Evolutionary conservation across 23 red algal species (phyloP).

Genomic region (Gracilaria caudata): DNA sequence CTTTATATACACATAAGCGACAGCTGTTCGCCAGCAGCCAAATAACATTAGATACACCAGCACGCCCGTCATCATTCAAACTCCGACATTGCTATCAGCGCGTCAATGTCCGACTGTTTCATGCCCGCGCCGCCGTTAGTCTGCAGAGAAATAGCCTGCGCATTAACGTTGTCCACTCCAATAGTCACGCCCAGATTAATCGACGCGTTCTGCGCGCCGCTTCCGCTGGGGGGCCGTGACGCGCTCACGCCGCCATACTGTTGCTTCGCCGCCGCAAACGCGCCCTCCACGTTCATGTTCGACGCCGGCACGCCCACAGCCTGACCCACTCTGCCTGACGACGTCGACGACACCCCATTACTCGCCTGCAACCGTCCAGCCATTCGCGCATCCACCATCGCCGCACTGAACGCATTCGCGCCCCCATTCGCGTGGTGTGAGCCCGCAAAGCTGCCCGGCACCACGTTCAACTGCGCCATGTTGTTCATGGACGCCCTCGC

Average conservation of each 20-base stretch:
- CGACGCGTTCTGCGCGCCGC: neutral
- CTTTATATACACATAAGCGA: too few species aligned
- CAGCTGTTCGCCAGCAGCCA: too few species aligned
- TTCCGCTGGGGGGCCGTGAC: neutral
- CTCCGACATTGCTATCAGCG: neutral
- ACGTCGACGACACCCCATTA: neutral
- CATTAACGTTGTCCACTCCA: neutral
- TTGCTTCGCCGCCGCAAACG: neutral
- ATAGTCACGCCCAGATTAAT: neutral
- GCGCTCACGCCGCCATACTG: neutral
- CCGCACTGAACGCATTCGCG: neutral
- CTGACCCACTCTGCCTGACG: neutral
- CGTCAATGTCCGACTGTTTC: neutral
- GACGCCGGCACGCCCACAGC: neutral
- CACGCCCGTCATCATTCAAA: neutral
- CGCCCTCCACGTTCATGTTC: neutral
- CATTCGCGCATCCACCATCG: constrained; percentile 5
- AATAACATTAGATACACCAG: too few species aligned
- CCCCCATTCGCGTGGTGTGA: neutral
- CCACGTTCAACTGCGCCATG: neutral
- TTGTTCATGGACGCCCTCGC: neutral
- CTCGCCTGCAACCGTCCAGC: neutral
- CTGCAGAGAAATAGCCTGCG: neutral
- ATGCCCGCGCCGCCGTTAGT: neutral
- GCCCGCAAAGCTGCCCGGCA: neutral